phyloP scores from a whole-genome alignment of 352 stramenopile genomes.

The Phytophthora brassicae region DNA sequence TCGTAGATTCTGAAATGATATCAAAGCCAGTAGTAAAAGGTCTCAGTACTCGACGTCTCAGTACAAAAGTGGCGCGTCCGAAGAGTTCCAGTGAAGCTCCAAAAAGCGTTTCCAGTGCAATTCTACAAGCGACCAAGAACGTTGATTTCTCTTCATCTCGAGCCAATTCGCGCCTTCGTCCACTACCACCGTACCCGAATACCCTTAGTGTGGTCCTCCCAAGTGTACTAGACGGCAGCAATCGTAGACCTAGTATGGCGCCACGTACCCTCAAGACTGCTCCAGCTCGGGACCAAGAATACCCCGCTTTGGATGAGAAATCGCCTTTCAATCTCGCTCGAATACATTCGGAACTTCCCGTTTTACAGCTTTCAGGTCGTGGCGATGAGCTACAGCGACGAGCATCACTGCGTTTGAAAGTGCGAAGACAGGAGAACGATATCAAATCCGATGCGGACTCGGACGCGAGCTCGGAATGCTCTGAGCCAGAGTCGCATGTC shows the following conservation, averaged over 20 bases:
- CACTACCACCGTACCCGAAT: constrained; percentile 6
- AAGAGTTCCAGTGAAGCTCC: constrained; percentile 14
- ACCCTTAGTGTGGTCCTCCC: constrained; percentile 20
- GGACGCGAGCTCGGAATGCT: constrained; percentile 27
- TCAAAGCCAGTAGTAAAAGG: constrained; percentile 1
- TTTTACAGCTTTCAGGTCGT: constrained; percentile 15
- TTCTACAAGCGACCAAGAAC: constrained; percentile 20
- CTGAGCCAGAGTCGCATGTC: constrained; percentile 35
- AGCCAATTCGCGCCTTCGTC: constrained; percentile 4
- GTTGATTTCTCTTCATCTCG: constrained; percentile 3
- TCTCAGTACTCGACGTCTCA: constrained; percentile 3
- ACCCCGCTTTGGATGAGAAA: constrained; percentile 3
- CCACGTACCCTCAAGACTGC: constrained; percentile 26
- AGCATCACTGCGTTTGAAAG: neutral
- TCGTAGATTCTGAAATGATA: neutral
- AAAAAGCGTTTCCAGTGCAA: constrained; percentile 17
- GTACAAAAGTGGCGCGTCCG: constrained; percentile 3
- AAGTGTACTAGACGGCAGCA: constrained; percentile 18
- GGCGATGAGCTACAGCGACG: constrained; percentile 19
- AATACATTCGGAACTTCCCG: constrained; percentile 33
- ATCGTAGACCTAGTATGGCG: neutral
- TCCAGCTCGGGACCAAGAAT: constrained; percentile 15
- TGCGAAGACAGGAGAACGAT: constrained; percentile 26
- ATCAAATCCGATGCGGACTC: constrained; percentile 16
- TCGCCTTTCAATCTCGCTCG: constrained; percentile 22